These are phyloP conservation scores for Cystofilobasidium capitatum DNA, from an alignment of 768 basidiomycete species.

Conservation along the genomic window DNA sequence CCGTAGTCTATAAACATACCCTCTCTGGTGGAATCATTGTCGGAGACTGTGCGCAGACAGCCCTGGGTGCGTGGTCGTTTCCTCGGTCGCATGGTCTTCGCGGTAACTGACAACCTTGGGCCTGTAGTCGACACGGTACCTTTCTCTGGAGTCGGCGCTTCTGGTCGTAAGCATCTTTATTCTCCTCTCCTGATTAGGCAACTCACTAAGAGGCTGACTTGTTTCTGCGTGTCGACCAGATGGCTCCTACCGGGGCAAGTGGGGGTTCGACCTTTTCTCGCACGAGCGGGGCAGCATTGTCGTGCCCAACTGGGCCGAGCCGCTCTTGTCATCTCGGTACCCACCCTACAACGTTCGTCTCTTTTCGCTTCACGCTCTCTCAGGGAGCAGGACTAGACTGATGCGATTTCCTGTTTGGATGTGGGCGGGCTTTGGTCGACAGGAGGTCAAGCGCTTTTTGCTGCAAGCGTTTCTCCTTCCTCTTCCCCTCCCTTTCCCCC, in stretches of 20 bases:
- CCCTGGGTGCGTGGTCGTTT: slow-evolving; percentile 3
- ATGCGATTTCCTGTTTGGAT: neutral
- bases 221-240: neutral
- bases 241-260: slow-evolving; percentile 20
- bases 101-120: neutral
- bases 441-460: neutral
- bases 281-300: slow-evolving; percentile 9
- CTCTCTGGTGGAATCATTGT: slow-evolving; percentile 14
- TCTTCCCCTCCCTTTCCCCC: neutral
- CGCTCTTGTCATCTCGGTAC: slow-evolving; percentile 12
- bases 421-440: neutral
- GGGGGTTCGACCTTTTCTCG: slow-evolving; percentile 23
- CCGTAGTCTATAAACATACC: slow-evolving; percentile 13
- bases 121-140: slow-evolving; percentile 7
- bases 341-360: slow-evolving; percentile 13
- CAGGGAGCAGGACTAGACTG: neutral
- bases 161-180: slow-evolving; percentile 9
- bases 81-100: neutral
- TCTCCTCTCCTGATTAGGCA: too few species aligned
- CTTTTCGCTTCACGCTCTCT: neutral
- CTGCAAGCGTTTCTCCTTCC: slow-evolving; percentile 10
- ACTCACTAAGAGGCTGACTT: neutral
- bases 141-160: slow-evolving; percentile 18
- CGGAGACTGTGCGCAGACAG: slow-evolving; percentile 21
- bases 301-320: slow-evolving; percentile 10